Conservation (phyloP, 805 yeast species). For the Tetrapisispora namnaoensis region DNA sequence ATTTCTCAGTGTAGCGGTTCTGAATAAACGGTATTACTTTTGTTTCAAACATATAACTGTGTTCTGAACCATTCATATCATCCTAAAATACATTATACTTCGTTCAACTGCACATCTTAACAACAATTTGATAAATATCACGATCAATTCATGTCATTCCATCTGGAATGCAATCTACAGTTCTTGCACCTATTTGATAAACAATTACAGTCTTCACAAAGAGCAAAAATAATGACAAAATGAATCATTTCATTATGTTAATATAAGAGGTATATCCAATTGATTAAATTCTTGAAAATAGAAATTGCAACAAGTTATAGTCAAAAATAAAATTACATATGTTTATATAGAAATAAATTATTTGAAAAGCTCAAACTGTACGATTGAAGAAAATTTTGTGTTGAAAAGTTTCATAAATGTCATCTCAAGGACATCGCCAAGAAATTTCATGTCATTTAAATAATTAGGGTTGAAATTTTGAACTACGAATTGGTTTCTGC, state of each 20-base stretch:
- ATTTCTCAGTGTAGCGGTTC: conserved; percentile 19
- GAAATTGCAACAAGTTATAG: too few species aligned
- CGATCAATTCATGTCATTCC: neutral
- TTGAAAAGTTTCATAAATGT: neutral
- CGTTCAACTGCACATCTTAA: neutral
- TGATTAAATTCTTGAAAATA: too few species aligned
- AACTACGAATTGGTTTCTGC: too few species aligned
- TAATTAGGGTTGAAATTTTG: too few species aligned
- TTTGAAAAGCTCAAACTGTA: too few species aligned
- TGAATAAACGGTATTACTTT: conserved; percentile 8
- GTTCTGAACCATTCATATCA: conserved; percentile 7
- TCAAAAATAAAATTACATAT: too few species aligned
- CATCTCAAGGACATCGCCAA: neutral
- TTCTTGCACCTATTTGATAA: too few species aligned
- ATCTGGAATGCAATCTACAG: neutral
- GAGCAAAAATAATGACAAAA: too few species aligned
- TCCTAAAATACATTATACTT: conserved; percentile 1
- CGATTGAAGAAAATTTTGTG: neutral
- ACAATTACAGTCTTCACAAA: too few species aligned
- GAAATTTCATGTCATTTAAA: neutral
- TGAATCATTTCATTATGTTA: too few species aligned
- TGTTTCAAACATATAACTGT: conserved; percentile 3
- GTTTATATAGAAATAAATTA: too few species aligned
- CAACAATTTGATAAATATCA: neutral
- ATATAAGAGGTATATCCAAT: too few species aligned